Evolutionary conservation across 148 eudicot species (phyloP).

Genomic region (Rhododendron vialii): DNA sequence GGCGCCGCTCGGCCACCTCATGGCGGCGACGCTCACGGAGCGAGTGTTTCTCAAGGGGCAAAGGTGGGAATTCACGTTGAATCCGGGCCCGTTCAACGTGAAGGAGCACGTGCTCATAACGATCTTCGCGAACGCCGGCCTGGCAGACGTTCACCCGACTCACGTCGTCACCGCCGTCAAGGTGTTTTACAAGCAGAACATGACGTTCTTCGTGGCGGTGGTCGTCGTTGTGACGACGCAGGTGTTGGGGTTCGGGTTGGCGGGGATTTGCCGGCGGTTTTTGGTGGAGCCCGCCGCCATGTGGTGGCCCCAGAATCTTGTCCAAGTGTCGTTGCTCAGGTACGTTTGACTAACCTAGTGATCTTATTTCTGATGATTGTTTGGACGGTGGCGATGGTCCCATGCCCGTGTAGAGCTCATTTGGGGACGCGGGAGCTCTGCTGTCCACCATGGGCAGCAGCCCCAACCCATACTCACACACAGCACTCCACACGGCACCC

Average conservation of each 20-base stretch:
- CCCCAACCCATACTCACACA: no score
- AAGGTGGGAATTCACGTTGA: conserved; percentile 43
- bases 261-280: conserved; percentile 31
- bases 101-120: conserved; percentile 63
- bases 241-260: conserved; percentile 95
- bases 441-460: no score
- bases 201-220: conserved; percentile 62
- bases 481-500: no score
- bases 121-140: conserved; percentile 67
- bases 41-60: no score
- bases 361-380: background rate
- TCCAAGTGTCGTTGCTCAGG: conserved; percentile 92
- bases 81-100: conserved; percentile 48
- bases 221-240: conserved; percentile 77
- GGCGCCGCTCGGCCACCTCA: no score
- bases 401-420: no score
- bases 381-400: background rate
- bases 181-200: conserved; percentile 48
- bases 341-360: background rate
- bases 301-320: conserved; percentile 96
- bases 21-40: no score
- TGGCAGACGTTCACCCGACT: conserved; percentile 72
- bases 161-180: conserved; percentile 65
- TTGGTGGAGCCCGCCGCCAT: conserved; percentile 48
- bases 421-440: no score